Percentiles rank a stretch among this genome's conserved stretches.
phyloP scores from a whole-genome alignment of 1,284 basidiomycete genomes.

The Moniliophthora roreri region DNA sequence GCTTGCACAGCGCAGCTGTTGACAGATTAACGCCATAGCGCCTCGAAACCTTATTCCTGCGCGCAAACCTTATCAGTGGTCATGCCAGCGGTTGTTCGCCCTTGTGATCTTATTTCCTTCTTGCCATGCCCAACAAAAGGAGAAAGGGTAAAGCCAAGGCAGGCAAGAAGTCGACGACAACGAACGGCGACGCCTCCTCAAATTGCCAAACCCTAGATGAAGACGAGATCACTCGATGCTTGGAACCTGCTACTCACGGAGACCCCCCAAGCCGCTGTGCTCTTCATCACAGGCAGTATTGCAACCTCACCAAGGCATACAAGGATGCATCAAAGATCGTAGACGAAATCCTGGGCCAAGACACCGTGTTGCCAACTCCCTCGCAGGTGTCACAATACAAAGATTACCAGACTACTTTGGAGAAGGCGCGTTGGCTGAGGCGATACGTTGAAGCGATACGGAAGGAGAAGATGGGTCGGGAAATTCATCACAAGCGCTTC shows the following conservation, averaged over 20 bases:
- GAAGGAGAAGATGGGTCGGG: constrained; percentile 25
- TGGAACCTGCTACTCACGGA: constrained; percentile 21
- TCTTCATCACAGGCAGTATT: constrained; percentile 27
- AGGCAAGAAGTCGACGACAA: too few species aligned
- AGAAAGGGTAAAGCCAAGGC: too few species aligned
- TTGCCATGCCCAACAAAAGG: too few species aligned
- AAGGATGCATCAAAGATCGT: constrained; percentile 29
- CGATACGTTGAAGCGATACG: constrained; percentile 31
- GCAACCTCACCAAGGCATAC: constrained; percentile 25
- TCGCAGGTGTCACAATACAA: constrained; percentile 19
- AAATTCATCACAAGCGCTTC: constrained; percentile 25
- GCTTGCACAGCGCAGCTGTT: too few species aligned
- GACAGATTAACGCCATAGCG: too few species aligned
- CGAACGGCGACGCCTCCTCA: too few species aligned
- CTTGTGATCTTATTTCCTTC: too few species aligned
- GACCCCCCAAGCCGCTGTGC: constrained; percentile 21
- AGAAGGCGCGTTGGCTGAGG: constrained; percentile 24
- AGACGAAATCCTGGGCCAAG: constrained; percentile 19
- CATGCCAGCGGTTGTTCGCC: too few species aligned
- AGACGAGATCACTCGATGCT: constrained; percentile 27
- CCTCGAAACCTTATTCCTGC: too few species aligned
- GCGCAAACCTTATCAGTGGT: too few species aligned
- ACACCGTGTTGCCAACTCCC: constrained; percentile 19
- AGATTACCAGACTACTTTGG: constrained; percentile 17
- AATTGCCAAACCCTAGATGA: constrained; percentile 17